phyloP scores from a whole-genome alignment of 2,329 filamentous ascomycete species.

The Scedosporium boydii region DNA sequence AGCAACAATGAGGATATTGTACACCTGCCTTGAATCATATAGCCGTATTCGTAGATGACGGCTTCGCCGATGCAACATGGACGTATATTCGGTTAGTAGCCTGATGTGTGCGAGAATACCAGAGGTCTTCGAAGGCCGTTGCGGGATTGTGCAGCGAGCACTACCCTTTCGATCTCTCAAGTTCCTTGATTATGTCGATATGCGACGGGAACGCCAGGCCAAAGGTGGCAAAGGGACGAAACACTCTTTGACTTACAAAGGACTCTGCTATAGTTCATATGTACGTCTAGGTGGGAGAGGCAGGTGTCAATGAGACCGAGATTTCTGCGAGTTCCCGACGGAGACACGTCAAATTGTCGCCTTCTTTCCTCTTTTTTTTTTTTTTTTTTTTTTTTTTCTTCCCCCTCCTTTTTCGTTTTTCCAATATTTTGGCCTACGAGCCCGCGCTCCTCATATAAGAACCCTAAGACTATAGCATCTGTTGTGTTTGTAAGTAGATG shows the following conservation, averaged over 20 bases:
- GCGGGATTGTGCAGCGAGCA: background rate
- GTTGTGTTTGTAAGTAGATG: no score
- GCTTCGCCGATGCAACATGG: background rate
- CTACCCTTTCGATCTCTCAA: background rate
- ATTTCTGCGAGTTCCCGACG: no score
- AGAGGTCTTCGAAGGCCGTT: background rate
- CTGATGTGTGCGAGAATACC: background rate
- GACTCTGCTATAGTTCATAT: no score
- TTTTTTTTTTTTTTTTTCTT: background rate
- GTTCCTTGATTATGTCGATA: background rate
- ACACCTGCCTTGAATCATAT: background rate
- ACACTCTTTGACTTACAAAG: background rate
- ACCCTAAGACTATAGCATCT: no score
- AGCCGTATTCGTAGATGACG: background rate
- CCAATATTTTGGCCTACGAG: background rate
- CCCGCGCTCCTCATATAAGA: background rate
- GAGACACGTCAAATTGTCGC: no score
- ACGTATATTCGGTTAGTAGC: background rate
- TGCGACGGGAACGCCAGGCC: background rate
- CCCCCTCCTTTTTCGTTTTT: background rate
- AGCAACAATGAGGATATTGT: background rate
- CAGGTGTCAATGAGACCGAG: no score
- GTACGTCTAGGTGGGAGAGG: no score
- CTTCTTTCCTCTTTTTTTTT: no score
- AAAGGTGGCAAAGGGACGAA: background rate